Conservation (phyloP, 2,329 filamentous ascomycete species). For the Bipolaris cookei region DNA sequence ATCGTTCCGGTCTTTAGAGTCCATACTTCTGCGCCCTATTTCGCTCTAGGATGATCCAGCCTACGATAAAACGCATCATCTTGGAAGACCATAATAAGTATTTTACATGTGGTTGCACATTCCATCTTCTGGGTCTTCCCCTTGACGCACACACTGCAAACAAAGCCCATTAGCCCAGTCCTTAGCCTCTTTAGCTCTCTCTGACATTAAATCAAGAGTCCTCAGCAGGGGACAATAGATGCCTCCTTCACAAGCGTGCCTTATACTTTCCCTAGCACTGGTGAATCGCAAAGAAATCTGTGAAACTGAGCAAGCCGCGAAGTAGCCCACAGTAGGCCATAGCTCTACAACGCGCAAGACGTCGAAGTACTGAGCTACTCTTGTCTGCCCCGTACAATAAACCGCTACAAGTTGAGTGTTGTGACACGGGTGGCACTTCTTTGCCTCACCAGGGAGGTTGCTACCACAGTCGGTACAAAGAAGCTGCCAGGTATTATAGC, state of each 20-base stretch:
- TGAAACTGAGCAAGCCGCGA: neutral
- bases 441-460: constrained; percentile 3
- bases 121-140: no score
- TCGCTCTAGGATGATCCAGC: no score
- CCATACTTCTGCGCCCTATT: no score
- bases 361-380: constrained; percentile 10
- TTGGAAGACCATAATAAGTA: no score
- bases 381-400: constrained; percentile 7
- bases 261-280: constrained; percentile 1
- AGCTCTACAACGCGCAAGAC: constrained; percentile 1
- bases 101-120: no score
- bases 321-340: neutral
- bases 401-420: neutral
- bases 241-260: constrained; percentile 5
- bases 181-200: neutral
- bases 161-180: neutral
- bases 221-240: neutral
- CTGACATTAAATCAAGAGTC: neutral
- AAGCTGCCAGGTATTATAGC: constrained; percentile 2
- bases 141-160: neutral
- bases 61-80: no score
- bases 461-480: neutral
- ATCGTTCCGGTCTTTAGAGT: no score
- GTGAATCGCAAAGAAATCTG: neutral
- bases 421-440: constrained; percentile 12